Evolutionary conservation across 352 stramenopile species (phyloP).

Genomic region (Thalassiosira exigua): DNA sequence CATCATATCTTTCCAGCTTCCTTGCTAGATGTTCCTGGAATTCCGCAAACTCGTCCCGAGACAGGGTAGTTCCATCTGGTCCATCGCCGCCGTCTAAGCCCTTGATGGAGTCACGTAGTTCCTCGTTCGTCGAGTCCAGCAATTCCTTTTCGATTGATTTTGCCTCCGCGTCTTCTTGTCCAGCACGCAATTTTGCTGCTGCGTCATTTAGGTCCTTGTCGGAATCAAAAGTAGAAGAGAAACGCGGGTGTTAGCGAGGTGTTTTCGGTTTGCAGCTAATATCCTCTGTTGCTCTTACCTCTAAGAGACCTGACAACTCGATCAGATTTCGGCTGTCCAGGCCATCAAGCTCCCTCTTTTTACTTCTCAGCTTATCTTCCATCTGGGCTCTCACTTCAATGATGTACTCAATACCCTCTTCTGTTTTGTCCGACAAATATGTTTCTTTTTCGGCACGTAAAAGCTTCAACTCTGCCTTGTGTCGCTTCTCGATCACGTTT

Average conservation of each 20-base stretch:
- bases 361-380: conserved; percentile 84
- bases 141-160: conserved; percentile 30
- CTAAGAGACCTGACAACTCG: conserved; percentile 15
- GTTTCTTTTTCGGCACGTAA: conserved; percentile 24
- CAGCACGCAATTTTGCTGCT: conserved; percentile 10
- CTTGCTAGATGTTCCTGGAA: conserved; percentile 10
- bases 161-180: conserved; percentile 16
- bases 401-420: conserved; percentile 82
- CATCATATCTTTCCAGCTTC: conserved; percentile 14
- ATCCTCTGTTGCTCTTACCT: conserved; percentile 13
- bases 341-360: conserved; percentile 89
- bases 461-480: conserved; percentile 85
- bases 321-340: conserved; percentile 3
- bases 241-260: too few relatives aligned
- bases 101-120: conserved; percentile 23
- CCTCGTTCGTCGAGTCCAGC: conserved; percentile 10
- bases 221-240: neutral
- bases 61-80: conserved; percentile 17
- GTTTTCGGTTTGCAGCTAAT: too few relatives aligned
- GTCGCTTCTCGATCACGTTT: conserved; percentile 90
- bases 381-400: conserved; percentile 89
- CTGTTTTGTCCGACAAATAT: too few relatives aligned
- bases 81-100: neutral
- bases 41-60: conserved; percentile 10
- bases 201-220: conserved; percentile 22